A percentile compares a stretch with the other conserved stretches of the same genome.
Evolutionary conservation across 352 stramenopile species (phyloP).

Genomic region (Phytophthora ramorum): DNA sequence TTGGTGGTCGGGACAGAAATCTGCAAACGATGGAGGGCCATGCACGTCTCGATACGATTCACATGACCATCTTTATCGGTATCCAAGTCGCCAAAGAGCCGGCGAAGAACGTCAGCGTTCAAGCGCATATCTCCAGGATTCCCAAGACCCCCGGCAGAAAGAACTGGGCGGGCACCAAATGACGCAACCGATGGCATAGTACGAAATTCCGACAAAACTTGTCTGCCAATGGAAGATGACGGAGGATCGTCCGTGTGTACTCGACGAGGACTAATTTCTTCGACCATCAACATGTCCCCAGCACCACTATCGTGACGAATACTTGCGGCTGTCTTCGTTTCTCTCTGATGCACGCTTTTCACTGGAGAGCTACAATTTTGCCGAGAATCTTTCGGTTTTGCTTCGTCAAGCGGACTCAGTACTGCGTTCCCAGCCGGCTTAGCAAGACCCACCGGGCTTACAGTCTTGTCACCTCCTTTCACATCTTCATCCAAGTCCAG

Average conservation of each 20-base stretch:
- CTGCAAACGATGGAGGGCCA: constrained; percentile 77
- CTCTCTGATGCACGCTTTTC: background rate
- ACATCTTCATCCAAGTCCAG: background rate
- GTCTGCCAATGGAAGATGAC: constrained; percentile 62
- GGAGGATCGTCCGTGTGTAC: constrained; percentile 8
- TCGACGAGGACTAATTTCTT: constrained; percentile 16
- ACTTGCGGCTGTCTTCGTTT: background rate
- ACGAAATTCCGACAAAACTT: constrained; percentile 78
- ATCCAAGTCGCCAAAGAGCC: constrained; percentile 85
- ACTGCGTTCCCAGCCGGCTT: background rate
- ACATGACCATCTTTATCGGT: constrained; percentile 68
- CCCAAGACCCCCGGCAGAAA: constrained; percentile 19
- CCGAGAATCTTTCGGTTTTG: background rate
- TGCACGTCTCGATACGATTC: constrained; percentile 75
- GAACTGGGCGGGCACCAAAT: constrained; percentile 50
- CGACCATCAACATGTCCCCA: background rate
- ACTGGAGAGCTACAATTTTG: background rate
- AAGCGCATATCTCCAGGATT: constrained; percentile 26
- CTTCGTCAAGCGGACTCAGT: background rate
- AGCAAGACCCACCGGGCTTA: background rate
- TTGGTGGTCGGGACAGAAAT: constrained; percentile 61
- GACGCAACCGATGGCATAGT: constrained; percentile 65
- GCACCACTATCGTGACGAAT: background rate
- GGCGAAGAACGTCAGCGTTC: constrained; percentile 65
- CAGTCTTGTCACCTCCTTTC: background rate